phyloP scores from a whole-genome alignment of 2,329 filamentous ascomycete species.

The Fusarium redolens region DNA sequence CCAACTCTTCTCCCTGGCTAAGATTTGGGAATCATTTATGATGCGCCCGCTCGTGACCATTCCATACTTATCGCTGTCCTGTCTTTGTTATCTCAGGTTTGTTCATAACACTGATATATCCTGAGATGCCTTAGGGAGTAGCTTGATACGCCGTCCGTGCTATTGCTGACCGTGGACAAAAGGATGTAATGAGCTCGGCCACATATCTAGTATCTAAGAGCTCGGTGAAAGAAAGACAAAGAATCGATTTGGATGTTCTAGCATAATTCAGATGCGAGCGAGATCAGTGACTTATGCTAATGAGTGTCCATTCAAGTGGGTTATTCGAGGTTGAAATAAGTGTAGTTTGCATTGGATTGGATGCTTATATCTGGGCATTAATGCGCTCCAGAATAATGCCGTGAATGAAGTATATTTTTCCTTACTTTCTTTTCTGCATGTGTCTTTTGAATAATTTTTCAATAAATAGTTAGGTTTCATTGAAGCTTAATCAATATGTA shows the following conservation, averaged over 20 bases:
- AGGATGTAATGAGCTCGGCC: slow-evolving; percentile 4
- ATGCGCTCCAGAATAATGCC: background rate
- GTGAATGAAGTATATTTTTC: background rate
- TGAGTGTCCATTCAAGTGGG: background rate
- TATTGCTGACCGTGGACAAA: background rate
- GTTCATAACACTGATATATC: background rate
- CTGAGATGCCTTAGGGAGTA: background rate
- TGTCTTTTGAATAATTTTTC: background rate
- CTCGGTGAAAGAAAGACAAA: background rate
- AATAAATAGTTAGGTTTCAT: no score
- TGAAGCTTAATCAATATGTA: background rate
- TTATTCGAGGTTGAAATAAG: background rate
- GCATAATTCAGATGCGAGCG: background rate
- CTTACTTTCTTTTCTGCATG: background rate
- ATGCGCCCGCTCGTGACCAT: background rate
- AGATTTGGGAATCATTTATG: background rate
- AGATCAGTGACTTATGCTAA: background rate
- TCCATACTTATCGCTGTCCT: background rate
- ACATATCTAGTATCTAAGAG: background rate
- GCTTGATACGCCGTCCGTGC: background rate
- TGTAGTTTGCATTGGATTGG: background rate
- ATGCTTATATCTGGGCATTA: background rate
- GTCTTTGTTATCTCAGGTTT: background rate
- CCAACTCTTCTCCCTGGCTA: slow-evolving; percentile 16
- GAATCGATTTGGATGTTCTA: background rate